Base-by-base conservation (phyloP, 768 basidiomycete species). In the Termitomyces bulborhizus region DNA sequence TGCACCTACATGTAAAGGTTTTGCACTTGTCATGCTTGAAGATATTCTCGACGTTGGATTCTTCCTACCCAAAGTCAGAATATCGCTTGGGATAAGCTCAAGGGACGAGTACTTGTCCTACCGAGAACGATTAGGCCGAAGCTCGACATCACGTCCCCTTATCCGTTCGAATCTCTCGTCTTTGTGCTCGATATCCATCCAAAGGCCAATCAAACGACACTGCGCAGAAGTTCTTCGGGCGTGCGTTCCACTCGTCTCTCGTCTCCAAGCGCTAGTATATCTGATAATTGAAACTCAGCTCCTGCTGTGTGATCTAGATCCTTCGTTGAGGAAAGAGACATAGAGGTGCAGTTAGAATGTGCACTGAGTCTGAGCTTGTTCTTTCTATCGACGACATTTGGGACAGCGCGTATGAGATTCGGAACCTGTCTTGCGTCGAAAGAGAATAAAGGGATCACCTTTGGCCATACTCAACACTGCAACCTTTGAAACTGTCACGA, bases 141-240 rank as follows among this genome's bases (percentile, higher is more conserved):
- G 4, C 60, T 71, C 39, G 60, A 63, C 46, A 43, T 46, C 3
- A 54, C 60, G 6, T 77, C 79, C 12, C 68, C 76, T 2, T 90
- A 78, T 62, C 91, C 90, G 0, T 71, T 68, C 4, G 73, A 78
- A 27, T 89, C 88, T 54, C 81, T 93, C 7, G 73, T 89, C 32
- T 88, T 86, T 63, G 79, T 83, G 6, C 82, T 83, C 42, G 78
- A 89, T 65, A 63, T 93, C 8, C 86, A 91, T 56, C 72, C 80
- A 3, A 82, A 83, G 54, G 89, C 90, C 27, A 93, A 91, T 66
- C 91, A 91, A 67, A 92, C 91, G 0, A 85, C 87, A 0, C 73
- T 93, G 13, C 85, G 82, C n/a, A n/a, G 42, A 66, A 72, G 2
- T 65, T 90, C 4, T 84, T 91, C 57, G 62, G 73, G 0, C 65